Conservation (phyloP, 2,329 filamentous ascomycete species). For the Botrytis medusae region DNA sequence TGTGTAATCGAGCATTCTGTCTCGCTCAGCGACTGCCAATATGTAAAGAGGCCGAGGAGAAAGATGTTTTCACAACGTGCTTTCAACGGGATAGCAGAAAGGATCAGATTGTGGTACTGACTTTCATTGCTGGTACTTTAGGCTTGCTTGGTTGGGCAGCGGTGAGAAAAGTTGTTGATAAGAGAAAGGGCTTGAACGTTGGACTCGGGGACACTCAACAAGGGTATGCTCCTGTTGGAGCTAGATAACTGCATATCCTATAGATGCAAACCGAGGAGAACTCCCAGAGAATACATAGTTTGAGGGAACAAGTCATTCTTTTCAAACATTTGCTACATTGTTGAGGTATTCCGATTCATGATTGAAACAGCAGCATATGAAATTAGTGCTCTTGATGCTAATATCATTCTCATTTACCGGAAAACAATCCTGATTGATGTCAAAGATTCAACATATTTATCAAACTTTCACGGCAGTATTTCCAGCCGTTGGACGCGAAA, state of each 20-base stretch:
- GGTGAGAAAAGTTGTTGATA: conserved; percentile 50
- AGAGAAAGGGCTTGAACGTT: conserved; percentile 38
- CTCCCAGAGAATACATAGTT: background rate
- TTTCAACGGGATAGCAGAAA: conserved; percentile 68
- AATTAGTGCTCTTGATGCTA: background rate
- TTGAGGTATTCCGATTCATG: background rate
- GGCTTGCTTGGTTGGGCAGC: conserved; percentile 62
- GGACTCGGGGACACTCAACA: conserved; percentile 30
- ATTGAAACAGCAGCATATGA: background rate
- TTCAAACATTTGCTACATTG: background rate
- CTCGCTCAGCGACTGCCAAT: conserved; percentile 59
- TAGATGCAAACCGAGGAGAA: background rate
- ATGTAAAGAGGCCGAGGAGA: conserved; percentile 61
- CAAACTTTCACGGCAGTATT: background rate
- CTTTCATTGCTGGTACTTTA: conserved; percentile 58
- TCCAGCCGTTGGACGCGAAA: background rate
- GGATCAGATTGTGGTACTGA: conserved; percentile 66
- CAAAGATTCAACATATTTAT: background rate
- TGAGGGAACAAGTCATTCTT: conserved; percentile 1
- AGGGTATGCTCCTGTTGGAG: conserved; percentile 34
- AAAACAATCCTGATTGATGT: background rate
- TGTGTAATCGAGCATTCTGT: conserved; percentile 66
- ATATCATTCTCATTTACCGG: background rate
- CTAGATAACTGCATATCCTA: conserved; percentile 20
- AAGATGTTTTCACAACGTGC: conserved; percentile 61